phyloP scores from a whole-genome alignment of 176 grass and related monocot species.

The Panicum miliaceum region DNA sequence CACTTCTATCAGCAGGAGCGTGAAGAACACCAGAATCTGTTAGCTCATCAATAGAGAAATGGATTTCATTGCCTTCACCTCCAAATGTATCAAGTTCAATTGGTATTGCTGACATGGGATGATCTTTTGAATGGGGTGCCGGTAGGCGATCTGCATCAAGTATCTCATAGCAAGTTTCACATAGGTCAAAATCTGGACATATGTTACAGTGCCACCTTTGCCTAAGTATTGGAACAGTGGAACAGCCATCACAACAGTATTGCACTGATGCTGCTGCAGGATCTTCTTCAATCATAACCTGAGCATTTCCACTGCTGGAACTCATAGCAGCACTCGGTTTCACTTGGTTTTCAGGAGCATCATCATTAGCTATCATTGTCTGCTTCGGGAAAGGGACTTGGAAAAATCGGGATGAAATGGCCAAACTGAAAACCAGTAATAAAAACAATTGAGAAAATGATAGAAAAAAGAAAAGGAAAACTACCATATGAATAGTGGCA shows the following conservation, averaged over 20 bases:
- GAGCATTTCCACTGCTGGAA: constrained; percentile 62
- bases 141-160: constrained; percentile 89
- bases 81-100: constrained; percentile 94
- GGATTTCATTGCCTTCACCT: constrained; percentile 76
- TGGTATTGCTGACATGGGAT: constrained; percentile 90
- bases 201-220: constrained; percentile 95
- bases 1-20: constrained; percentile 56
- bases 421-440: constrained; percentile 75
- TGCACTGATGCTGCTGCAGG: constrained; percentile 87
- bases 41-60: constrained; percentile 81
- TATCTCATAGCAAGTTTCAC: constrained; percentile 95
- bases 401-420: constrained; percentile 94
- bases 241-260: constrained; percentile 99
- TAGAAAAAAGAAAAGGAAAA: constrained; percentile 4
- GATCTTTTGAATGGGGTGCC: constrained; percentile 84
- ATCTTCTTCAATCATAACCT: constrained; percentile 95
- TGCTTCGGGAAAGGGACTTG: constrained; percentile 99
- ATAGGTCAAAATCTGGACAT: constrained; percentile 96
- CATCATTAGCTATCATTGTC: constrained; percentile 94
- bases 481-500: constrained; percentile 17
- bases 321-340: constrained; percentile 57
- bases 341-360: constrained; percentile 64
- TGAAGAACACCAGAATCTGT: constrained; percentile 56
- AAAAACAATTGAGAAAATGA: constrained; percentile 1
- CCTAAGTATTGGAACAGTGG: constrained; percentile 92